phyloP scores from a whole-genome alignment of 257 asterid genomes.

The Rauvolfia tetraphylla region DNA sequence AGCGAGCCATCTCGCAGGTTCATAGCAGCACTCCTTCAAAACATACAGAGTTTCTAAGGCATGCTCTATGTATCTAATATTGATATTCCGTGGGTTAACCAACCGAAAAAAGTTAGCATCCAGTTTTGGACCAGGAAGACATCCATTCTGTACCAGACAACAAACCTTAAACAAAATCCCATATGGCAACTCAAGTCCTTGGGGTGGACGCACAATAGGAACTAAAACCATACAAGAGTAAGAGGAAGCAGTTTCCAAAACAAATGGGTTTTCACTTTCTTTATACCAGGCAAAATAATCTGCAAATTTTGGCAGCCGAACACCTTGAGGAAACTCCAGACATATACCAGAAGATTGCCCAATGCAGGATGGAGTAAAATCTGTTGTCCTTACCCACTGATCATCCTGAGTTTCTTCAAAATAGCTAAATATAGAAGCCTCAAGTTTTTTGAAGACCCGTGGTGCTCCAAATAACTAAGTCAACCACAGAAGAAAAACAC shows the following conservation, averaged over 20 bases:
- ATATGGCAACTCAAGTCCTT: slow-evolving; percentile 45
- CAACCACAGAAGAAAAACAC: not conserved
- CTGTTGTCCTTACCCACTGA: slow-evolving; percentile 87
- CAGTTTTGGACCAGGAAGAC: slow-evolving; percentile 68
- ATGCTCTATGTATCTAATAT: slow-evolving; percentile 48
- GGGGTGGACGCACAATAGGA: slow-evolving; percentile 63
- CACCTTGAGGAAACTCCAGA: slow-evolving; percentile 50
- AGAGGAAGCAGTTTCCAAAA: slow-evolving; percentile 39
- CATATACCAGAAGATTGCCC: slow-evolving; percentile 89
- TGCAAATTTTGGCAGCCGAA: slow-evolving; percentile 56
- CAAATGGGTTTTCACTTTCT: slow-evolving; percentile 41
- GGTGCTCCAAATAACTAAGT: slow-evolving; percentile 76
- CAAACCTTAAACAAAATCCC: slow-evolving; percentile 57
- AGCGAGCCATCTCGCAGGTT: slow-evolving; percentile 63
- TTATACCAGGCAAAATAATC: slow-evolving; percentile 49
- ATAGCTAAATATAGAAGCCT: slow-evolving; percentile 31
- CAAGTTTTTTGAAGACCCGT: slow-evolving; percentile 57
- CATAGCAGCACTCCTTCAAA: slow-evolving; percentile 77
- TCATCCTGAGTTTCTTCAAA: slow-evolving; percentile 53
- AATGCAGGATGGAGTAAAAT: slow-evolving; percentile 54
- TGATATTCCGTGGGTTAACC: slow-evolving; percentile 40
- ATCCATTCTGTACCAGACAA: slow-evolving; percentile 73
- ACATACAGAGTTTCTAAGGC: slow-evolving; percentile 59
- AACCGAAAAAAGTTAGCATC: slow-evolving; percentile 42
- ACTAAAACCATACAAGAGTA: slow-evolving; percentile 47